Base-by-base conservation (phyloP, 768 basidiomycete genomes). In the Leucocoprinus sp. region DNA sequence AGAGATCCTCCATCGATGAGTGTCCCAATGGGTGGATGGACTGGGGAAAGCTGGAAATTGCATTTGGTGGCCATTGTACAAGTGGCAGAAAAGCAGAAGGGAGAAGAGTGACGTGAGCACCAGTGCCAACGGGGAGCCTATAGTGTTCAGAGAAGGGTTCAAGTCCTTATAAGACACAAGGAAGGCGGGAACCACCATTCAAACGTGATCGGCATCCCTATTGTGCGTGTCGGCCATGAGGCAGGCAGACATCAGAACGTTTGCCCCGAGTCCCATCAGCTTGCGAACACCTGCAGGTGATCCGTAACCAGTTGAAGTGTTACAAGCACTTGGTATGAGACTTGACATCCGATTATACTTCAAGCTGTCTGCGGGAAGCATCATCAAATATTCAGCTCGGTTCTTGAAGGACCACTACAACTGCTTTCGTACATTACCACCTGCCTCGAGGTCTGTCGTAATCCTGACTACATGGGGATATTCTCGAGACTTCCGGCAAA, bases 1-100 rank as follows among this genome's bases (percentile, higher is more conserved):
- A 98, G 78, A 45, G 81, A 72, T 54, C 81, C 85, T 57, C 82
- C 76, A 73, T 93, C 91, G 72, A 98, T 90, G 66, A 79, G 69
- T 55, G 84, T 83, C 45, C 93, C 93, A 57, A 87, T 68, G 54
- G 75, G 69, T 43, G 80, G 80, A 51, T 73, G 71, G 42, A 62
- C 46, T 69, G 68, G 54, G 74, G 71, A 59, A 69, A 63, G 57
- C 56, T 58, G 52, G 60, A 43, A 54, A 52, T 50, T 60, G 58
- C 51, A 63, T 61, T 64, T 67, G 51, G 63, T 59, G 52, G 66
- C 64, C 65, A 68, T 68, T 51, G 45, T 45, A 55, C 50, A 47
- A 49, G 49, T 52, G 48, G 49, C 54, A 60, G 53, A 52, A 49
- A 29, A 43, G 52, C 50, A 42, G 40, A 39, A 48, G 18, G 40